Base-by-base conservation (phyloP, 176 grass and related monocot genomes). In the Secale cereale region DNA sequence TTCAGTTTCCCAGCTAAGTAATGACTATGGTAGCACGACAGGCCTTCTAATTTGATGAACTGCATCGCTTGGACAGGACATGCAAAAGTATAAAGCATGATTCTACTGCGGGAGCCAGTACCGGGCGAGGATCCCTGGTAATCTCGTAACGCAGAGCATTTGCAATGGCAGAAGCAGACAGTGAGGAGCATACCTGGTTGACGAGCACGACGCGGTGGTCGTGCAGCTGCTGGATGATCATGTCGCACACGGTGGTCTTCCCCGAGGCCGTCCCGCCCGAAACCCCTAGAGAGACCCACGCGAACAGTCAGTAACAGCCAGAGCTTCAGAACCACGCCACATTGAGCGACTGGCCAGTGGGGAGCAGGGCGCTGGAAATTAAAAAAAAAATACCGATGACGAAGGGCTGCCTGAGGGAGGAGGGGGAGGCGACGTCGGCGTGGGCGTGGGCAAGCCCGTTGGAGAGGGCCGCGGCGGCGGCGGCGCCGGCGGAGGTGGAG, bases 151-250 rank as follows among this genome's bases (percentile, higher is more conserved):
- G 22, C n/a, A 29, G 19, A 85, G 33, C 3, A 36, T 1, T 2
- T 39, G 8, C 2, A 29, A 71, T 43, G 6, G 0, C 7, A 22
- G 19, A 9, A 16, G 65, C 56, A 19, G 14, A 2, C 50, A 54
- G 17, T 16, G 0, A 10, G 36, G 27, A n/a, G 8, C 65, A 6
- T 46, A 94, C 97, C 90, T 96, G 97, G 86, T 85, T 99, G 56
- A 99, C 88, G 57, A 99, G 93, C 81, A 96, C 93, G 65, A 99
- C 94, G 48, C 94, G 97, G 78, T 99, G 97, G 63, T 97, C 97
- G 23, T 97, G 97, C 28, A 97, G 92, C 84, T 99, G 97, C 90
- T 99, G 97, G 83, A 99, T 99, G 88, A 99, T 99, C 97, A 94
- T 99, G 87, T 99, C 97, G 81, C 97, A 99, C 35, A 99, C 94